Conservation (phyloP, 2,329 filamentous ascomycete species). For the Pseudogymnoascus sp. region DNA sequence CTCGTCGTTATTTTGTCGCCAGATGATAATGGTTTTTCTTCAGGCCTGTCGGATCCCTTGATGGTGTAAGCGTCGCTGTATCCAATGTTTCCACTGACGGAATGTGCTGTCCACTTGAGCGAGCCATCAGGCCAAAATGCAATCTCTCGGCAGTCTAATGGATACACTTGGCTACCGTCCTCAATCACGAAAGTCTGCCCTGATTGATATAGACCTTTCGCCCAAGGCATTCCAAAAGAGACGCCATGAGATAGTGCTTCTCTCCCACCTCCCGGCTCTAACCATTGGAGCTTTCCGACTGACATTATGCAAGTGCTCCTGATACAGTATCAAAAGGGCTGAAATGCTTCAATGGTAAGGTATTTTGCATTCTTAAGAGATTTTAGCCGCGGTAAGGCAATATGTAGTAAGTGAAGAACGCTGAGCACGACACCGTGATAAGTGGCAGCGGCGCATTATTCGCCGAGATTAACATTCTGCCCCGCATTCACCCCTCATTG, state of each 20-base stretch:
- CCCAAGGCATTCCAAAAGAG: conserved; percentile 16
- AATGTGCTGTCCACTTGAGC: conserved; percentile 2
- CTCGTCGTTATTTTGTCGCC: conserved; percentile 12
- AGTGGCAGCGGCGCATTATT: neutral
- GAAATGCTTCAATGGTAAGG: neutral
- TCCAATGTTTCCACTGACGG: neutral
- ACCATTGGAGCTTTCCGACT: neutral
- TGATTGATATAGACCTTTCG: conserved; percentile 10
- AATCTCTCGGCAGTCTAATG: conserved; percentile 9
- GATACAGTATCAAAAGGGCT: too few species aligned
- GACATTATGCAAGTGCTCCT: neutral
- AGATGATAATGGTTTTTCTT: conserved; percentile 20
- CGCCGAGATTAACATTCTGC: neutral
- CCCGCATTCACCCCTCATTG: neutral
- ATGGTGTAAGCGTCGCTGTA: neutral
- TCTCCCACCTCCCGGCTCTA: neutral
- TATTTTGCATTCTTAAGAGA: neutral
- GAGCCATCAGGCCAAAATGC: conserved; percentile 5
- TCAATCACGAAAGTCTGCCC: conserved; percentile 10
- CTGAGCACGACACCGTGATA: neutral
- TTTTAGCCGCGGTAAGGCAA: neutral
- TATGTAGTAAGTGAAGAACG: neutral
- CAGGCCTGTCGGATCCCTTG: conserved; percentile 4
- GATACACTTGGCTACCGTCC: conserved; percentile 11
- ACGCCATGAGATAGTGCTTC: conserved; percentile 14